phyloP scores from a whole-genome alignment of 192 early-diverging fungal genomes.

The Rhizoclosmatium sp. region DNA sequence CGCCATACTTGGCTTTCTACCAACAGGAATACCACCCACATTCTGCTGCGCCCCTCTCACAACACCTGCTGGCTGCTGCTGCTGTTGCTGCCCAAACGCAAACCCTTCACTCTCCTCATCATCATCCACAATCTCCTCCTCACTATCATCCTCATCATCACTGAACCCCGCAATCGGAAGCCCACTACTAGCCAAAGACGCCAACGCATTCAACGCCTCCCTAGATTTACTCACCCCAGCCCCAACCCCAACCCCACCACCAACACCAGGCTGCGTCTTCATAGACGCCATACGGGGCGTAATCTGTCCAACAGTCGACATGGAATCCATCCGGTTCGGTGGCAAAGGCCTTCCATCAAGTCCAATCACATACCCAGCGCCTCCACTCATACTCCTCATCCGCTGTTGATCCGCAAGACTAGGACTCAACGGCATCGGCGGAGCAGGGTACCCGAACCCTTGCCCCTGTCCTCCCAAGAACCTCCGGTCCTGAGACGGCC shows the following conservation, averaged over 20 bases:
- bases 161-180: slow-evolving; percentile 30
- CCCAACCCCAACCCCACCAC: background rate
- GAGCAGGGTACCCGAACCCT: too few relatives aligned
- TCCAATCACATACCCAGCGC: background rate
- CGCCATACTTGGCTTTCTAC: background rate
- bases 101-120: background rate
- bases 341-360: slow-evolving; percentile 9
- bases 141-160: slow-evolving; percentile 32
- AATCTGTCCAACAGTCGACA: too few relatives aligned
- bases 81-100: background rate
- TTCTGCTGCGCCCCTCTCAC: background rate
- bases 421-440: background rate
- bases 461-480: background rate
- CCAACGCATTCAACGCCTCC: slow-evolving; percentile 7
- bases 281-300: too few relatives aligned
- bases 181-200: slow-evolving; percentile 1
- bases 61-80: background rate
- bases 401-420: background rate
- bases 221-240: background rate
- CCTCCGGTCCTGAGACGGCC: background rate
- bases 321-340: background rate
- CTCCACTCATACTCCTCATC: slow-evolving; percentile 10
- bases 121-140: background rate
- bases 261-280: background rate
- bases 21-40: background rate